Percentiles rank a stretch among this genome's conserved stretches.
These are phyloP conservation scores for Plasmopara halstedii DNA, from an alignment of 352 stramenopile species.

Conservation along the genomic window DNA sequence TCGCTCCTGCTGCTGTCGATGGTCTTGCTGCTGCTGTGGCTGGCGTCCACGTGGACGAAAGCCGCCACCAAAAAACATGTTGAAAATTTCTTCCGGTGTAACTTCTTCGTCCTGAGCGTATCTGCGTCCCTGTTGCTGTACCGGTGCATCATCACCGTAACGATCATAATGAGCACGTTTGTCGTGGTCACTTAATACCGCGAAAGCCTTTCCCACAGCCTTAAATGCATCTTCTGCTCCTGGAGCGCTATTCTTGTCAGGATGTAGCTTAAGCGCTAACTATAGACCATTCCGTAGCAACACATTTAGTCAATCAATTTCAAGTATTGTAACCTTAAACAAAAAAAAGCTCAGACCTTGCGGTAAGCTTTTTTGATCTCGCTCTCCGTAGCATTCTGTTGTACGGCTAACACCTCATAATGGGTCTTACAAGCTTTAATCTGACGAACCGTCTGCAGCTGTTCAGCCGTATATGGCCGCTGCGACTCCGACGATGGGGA, in stretches of 20 bases:
- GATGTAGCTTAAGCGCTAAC: conserved; percentile 85
- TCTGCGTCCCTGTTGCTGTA: conserved; percentile 32
- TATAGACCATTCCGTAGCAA: conserved; percentile 21
- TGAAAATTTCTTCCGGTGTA: conserved; percentile 88
- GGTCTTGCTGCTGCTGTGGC: conserved; percentile 33
- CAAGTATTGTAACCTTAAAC: background rate
- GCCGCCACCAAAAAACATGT: conserved; percentile 87
- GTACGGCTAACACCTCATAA: conserved; percentile 83
- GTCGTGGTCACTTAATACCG: conserved; percentile 81
- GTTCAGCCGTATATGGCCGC: conserved; percentile 67
- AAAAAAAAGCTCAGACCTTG: conserved; percentile 44
- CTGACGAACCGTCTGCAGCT: conserved; percentile 80
- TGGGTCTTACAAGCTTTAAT: conserved; percentile 85
- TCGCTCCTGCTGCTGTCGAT: conserved; percentile 25
- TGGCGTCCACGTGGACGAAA: conserved; percentile 52
- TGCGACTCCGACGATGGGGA: conserved; percentile 32
- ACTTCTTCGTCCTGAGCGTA: conserved; percentile 76
- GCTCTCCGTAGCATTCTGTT: conserved; percentile 62
- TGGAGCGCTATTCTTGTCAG: conserved; percentile 94
- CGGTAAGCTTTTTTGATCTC: conserved; percentile 90
- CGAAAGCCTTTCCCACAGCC: conserved; percentile 91
- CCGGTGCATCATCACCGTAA: conserved; percentile 51
- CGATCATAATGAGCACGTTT: conserved; percentile 85
- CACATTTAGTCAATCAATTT: conserved; percentile 3
- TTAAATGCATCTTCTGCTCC: conserved; percentile 98